Evolutionary conservation across 352 stramenopile genomes (phyloP).

Genomic region (Phytophthora pistaciae): DNA sequence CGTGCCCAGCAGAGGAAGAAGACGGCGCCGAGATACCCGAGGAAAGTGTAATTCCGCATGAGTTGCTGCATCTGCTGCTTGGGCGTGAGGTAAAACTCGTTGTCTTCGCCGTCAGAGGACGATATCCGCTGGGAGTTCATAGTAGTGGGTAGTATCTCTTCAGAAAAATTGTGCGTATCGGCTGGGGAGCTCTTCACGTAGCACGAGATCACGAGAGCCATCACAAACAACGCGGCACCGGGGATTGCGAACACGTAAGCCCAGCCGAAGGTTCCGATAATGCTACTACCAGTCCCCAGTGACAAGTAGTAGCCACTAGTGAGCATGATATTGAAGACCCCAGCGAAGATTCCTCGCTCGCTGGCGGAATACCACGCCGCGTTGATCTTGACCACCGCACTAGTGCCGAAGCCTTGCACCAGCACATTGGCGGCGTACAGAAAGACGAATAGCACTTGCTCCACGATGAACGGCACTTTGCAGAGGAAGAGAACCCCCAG

Average conservation of each 20-base stretch:
- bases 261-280: slow-evolving; percentile 60
- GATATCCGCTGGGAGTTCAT: slow-evolving; percentile 1
- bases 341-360: slow-evolving; percentile 64
- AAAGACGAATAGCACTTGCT: slow-evolving; percentile 55
- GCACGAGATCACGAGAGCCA: slow-evolving; percentile 55
- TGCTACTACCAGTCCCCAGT: slow-evolving; percentile 59
- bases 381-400: slow-evolving; percentile 82
- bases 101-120: slow-evolving; percentile 9
- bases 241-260: slow-evolving; percentile 67
- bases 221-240: slow-evolving; percentile 45
- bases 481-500: slow-evolving; percentile 63
- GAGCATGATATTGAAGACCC: slow-evolving; percentile 81
- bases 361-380: slow-evolving; percentile 63
- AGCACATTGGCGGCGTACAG: slow-evolving; percentile 71
- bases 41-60: slow-evolving; percentile 61
- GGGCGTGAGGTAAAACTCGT: slow-evolving; percentile 33
- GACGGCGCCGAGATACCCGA: slow-evolving; percentile 65
- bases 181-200: slow-evolving; percentile 60
- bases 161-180: slow-evolving; percentile 34
- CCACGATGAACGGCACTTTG: slow-evolving; percentile 30
- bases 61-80: slow-evolving; percentile 60
- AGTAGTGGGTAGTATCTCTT: not conserved
- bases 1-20: slow-evolving; percentile 72
- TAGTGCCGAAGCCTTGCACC: slow-evolving; percentile 73
- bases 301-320: slow-evolving; percentile 73